Evolutionary conservation across 1,284 basidiomycete genomes (phyloP).

Genomic region (Apiotrichum domesticum): DNA sequence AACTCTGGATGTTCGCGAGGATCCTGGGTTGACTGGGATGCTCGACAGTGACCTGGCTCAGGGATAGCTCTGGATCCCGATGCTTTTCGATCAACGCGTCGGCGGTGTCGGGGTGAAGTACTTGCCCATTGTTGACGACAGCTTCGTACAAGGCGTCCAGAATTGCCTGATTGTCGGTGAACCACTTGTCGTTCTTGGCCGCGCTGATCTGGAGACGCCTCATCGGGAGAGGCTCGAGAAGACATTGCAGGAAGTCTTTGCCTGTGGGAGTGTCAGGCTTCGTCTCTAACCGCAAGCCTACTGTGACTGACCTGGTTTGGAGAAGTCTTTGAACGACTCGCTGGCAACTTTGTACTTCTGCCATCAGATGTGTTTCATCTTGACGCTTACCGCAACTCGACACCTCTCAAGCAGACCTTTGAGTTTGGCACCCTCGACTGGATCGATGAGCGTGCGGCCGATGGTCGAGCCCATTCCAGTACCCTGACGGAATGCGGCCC

Average conservation of each 20-base stretch:
- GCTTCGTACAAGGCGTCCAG: conserved; percentile 8
- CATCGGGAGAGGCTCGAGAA: not conserved
- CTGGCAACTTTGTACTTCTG: not conserved
- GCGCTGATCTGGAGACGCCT: conserved; percentile 1
- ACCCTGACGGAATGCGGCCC: conserved; percentile 1
- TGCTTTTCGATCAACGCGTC: not conserved
- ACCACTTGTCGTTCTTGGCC: conserved; percentile 6
- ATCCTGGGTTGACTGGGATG: no score
- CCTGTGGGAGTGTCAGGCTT: not conserved
- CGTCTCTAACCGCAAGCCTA: not conserved
- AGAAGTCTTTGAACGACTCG: not conserved
- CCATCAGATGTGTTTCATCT: not conserved
- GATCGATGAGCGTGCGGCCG: not conserved
- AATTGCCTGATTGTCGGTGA: not conserved
- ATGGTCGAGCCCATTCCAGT: not conserved
- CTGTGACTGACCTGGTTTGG: not conserved
- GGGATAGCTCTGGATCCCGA: no score
- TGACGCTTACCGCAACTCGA: not conserved
- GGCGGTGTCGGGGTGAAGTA: conserved; percentile 2
- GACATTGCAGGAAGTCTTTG: conserved; percentile 1
- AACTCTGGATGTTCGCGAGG: no score
- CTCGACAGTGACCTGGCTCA: no score
- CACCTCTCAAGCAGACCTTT: not conserved
- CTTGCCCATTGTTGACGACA: conserved; percentile 7
- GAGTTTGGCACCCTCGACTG: not conserved